Evolutionary conservation across 148 eudicot species (phyloP).

Genomic region (Chenopodium album): DNA sequence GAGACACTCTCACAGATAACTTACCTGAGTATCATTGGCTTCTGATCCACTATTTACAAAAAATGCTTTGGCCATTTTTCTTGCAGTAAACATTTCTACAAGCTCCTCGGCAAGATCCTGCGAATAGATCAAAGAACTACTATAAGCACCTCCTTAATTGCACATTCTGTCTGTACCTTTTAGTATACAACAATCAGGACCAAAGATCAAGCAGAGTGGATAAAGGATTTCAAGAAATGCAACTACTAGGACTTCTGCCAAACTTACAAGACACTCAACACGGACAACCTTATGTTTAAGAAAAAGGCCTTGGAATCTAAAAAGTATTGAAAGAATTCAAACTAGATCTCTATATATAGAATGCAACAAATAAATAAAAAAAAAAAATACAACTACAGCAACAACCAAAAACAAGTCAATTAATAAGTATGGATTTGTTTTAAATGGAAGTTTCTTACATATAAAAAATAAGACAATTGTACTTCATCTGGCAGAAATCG

Average conservation of each 20-base stretch:
- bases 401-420: neutral
- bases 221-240: neutral
- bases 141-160: neutral
- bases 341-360: too few relatives aligned
- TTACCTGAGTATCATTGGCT: constrained; percentile 95
- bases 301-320: neutral
- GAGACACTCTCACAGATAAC: neutral
- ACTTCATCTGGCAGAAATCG: too few relatives aligned
- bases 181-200: neutral
- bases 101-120: constrained; percentile 97
- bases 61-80: constrained; percentile 81
- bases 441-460: too few relatives aligned
- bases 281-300: neutral
- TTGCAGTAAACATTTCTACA: constrained; percentile 63
- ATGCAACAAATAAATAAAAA: neutral
- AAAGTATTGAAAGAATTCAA: neutral
- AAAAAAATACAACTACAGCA: neutral
- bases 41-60: constrained; percentile 97
- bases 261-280: neutral
- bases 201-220: neutral
- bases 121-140: constrained; percentile 14
- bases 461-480: too few relatives aligned
- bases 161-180: neutral
- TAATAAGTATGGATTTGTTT: neutral
- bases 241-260: neutral